Evolutionary conservation across 306 rosid species (phyloP).

Genomic region (Phaseolus lunatus): DNA sequence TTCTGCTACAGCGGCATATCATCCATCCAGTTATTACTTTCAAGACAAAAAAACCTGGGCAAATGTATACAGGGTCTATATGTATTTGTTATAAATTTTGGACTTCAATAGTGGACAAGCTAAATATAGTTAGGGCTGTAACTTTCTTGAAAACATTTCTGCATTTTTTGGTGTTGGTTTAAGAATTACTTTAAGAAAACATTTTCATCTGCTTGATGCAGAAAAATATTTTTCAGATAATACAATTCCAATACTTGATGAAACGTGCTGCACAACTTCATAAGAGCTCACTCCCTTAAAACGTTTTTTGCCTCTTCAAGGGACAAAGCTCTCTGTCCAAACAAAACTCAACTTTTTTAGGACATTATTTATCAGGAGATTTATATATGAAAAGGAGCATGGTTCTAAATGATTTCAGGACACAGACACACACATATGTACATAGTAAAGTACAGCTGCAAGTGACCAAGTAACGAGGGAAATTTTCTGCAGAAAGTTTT

Average conservation of each 20-base stretch:
- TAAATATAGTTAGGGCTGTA: neutral
- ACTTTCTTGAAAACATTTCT: neutral
- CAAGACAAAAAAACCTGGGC: neutral
- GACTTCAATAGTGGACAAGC: neutral
- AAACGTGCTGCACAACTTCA: neutral
- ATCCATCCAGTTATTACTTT: neutral
- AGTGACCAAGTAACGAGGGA: neutral
- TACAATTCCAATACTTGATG: neutral
- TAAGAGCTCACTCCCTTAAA: neutral
- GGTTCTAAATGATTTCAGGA: neutral
- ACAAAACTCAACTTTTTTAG: neutral
- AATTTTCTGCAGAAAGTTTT: neutral
- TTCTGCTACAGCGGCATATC: conserved; percentile 1
- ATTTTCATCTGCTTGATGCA: neutral
- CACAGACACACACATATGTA: neutral
- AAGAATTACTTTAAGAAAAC: neutral
- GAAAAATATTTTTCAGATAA: neutral
- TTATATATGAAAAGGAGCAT: neutral
- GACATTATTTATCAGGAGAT: conserved; percentile 1
- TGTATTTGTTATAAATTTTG: neutral
- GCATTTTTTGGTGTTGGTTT: neutral
- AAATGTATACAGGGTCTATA: neutral
- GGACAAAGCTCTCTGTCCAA: neutral
- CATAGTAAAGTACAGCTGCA: neutral
- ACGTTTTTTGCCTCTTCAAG: neutral